Percentiles rank a stretch among this genome's conserved stretches.
Evolutionary conservation across 2,329 filamentous ascomycete species (phyloP).

Genomic region (Plenodomus tracheiphilus): DNA sequence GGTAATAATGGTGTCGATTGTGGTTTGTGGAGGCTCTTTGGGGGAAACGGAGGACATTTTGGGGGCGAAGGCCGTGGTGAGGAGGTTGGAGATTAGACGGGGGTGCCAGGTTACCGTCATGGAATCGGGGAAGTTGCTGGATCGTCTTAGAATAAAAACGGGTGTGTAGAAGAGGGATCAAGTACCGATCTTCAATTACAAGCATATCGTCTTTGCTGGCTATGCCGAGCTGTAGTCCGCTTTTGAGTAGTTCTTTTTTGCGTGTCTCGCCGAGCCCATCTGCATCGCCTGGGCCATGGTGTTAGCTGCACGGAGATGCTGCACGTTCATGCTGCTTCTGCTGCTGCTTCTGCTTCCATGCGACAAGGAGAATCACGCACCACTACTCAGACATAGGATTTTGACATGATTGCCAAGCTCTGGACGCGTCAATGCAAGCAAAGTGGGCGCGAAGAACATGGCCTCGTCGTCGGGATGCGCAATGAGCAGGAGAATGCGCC

Average conservation of each 20-base stretch:
- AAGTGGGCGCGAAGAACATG: conserved; percentile 96
- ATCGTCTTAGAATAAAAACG: neutral
- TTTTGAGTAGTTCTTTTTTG: conserved; percentile 81
- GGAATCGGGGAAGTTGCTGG: conserved; percentile 78
- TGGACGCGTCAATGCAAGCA: conserved; percentile 80
- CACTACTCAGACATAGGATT: conserved; percentile 89
- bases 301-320: conserved; percentile 11
- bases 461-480: conserved; percentile 98
- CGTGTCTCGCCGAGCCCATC: conserved; percentile 84
- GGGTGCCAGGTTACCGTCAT: conserved; percentile 81
- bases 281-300: conserved; percentile 65
- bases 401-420: conserved; percentile 86
- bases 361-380: conserved; percentile 49
- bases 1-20: conserved; percentile 82
- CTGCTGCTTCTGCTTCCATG: neutral
- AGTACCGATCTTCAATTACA: conserved; percentile 75
- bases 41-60: conserved; percentile 53
- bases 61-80: conserved; percentile 75
- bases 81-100: conserved; percentile 68
- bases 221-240: conserved; percentile 75
- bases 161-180: conserved; percentile 8
- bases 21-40: conserved; percentile 53
- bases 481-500: conserved; percentile 89
- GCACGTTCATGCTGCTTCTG: too few species aligned
- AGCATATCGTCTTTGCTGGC: conserved; percentile 76